Percentiles rank a stretch among this genome's conserved stretches.
phyloP scores from a whole-genome alignment of 2,329 filamentous ascomycete genomes.

The Exophiala sp. region DNA sequence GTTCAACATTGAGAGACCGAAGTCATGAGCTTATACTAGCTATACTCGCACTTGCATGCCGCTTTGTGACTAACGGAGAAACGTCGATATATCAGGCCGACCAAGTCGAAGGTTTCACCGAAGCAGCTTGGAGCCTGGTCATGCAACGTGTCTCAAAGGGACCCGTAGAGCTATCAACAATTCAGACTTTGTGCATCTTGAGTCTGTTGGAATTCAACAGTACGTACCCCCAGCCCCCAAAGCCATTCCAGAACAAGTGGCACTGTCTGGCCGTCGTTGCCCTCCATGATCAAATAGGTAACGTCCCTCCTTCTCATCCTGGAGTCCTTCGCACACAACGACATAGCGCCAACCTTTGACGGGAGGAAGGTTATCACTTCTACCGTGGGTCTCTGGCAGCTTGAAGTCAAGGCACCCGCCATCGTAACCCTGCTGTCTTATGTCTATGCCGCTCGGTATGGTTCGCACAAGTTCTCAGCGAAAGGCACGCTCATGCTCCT shows the following conservation, averaged over 20 bases:
- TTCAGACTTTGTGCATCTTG: constrained; percentile 41
- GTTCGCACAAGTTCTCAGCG: too few species aligned
- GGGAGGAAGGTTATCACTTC: too few species aligned
- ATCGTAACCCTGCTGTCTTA: too few species aligned
- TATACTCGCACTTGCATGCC: constrained; percentile 31
- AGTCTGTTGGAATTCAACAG: constrained; percentile 43
- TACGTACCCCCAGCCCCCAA: constrained; percentile 24
- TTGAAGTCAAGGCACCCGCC: too few species aligned
- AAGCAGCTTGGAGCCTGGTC: constrained; percentile 34
- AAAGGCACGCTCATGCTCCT: too few species aligned
- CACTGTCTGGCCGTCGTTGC: too few species aligned
- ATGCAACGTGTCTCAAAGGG: constrained; percentile 40
- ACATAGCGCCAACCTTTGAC: too few species aligned
- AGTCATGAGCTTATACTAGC: constrained; percentile 32
- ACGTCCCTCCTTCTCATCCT: too few species aligned
- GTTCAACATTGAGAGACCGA: constrained; percentile 20
- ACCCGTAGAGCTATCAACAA: constrained; percentile 42
- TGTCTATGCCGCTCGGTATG: too few species aligned
- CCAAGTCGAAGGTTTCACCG: neutral
- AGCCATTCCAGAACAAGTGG: neutral
- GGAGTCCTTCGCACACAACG: too few species aligned
- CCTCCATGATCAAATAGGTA: too few species aligned
- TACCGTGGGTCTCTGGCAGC: too few species aligned
- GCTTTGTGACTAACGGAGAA: constrained; percentile 25
- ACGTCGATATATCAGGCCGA: neutral